Evolutionary conservation across 2,329 filamentous ascomycete species (phyloP), one percentile per base, ranked within the genome.

Genomic region (Cercospora sp.): DNA sequence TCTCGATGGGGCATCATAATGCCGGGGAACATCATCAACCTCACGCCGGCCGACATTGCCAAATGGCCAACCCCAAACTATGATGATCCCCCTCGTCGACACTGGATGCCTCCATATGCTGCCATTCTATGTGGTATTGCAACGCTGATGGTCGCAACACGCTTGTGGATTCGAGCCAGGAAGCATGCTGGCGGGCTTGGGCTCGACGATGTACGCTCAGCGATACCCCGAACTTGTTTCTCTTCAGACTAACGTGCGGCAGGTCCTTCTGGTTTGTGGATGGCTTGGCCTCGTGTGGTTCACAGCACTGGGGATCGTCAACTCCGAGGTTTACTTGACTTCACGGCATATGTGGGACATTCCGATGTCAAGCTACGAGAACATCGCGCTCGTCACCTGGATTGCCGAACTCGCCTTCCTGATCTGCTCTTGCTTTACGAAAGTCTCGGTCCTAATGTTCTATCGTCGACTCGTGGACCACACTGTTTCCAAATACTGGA

Each of bases 381-480:
- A 64, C n/a, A 70, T 75, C 36, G 75, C 73, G 7, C 65, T 76
- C 70, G 67, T 76, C 9, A 72, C 74, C 62, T 80, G 76, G 76
- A 68, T 80, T 7, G 77, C 72, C 30, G 76, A 80, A 70, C 68
- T 74, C 20, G 67, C 74, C 2, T 80, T 79, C 62, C 64, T 79
- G n/a, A 16, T 77, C 28, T 76, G 74, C 53, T 75, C 73, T 12
- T 75, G 75, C 58, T 73, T 74, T 23, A 77, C 76, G 42, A 81
- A 81, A 67, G 72, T 80, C 18, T 80, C 78, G 0, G 75, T 80
- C 2, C 71, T 81, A 8, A 70, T 76, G n/a, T 82, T 83, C 72
- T 83, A 83, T 67, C 78, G 79, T 3, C 78, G 82, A 5, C 76
- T 83, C 9, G 77, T 80, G 8, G 67, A 68, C 5, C 77, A 77